These are phyloP conservation scores for Boletellus dicymbophilus DNA, from an alignment of 1,284 basidiomycete genomes.

Conservation along the genomic window DNA sequence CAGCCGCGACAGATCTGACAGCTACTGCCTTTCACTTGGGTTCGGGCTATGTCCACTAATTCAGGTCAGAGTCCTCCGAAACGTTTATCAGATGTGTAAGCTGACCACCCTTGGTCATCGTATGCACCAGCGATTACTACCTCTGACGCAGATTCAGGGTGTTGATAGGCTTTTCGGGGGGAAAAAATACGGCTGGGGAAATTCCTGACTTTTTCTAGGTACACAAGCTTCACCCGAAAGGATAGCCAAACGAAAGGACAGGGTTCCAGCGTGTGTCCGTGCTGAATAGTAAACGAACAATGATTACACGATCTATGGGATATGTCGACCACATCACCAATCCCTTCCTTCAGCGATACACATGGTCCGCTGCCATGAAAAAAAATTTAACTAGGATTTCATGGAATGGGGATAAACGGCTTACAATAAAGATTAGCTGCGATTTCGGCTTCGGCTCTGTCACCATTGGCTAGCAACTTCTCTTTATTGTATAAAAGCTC, in stretches of 20 bases:
- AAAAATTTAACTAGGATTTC: slow-evolving; percentile 12
- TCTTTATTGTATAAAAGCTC: slow-evolving; percentile 99
- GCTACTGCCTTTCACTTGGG: slow-evolving; percentile 8
- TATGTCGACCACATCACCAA: slow-evolving; percentile 11
- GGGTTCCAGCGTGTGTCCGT: slow-evolving; percentile 6
- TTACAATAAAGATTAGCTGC: slow-evolving; percentile 88
- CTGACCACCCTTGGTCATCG: no score
- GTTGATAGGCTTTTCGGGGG: no score
- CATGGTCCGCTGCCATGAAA: slow-evolving; percentile 58
- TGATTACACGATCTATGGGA: slow-evolving; percentile 26
- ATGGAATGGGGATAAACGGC: slow-evolving; percentile 27
- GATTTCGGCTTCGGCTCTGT: slow-evolving; percentile 95
- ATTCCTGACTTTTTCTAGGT: no score
- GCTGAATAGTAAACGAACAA: slow-evolving; percentile 7
- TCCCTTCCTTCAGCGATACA: slow-evolving; percentile 52
- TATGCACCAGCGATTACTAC: no score
- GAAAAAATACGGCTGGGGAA: no score
- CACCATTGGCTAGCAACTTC: slow-evolving; percentile 94
- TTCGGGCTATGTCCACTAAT: no score
- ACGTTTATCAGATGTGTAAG: no score
- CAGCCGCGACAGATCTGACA: no score
- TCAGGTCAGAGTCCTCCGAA: no score
- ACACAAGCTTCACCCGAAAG: no score
- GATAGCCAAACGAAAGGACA: no score
- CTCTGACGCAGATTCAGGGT: no score